Conservation (phyloP, 2,329 filamentous ascomycete species). For the Colletotrichum sp. region DNA sequence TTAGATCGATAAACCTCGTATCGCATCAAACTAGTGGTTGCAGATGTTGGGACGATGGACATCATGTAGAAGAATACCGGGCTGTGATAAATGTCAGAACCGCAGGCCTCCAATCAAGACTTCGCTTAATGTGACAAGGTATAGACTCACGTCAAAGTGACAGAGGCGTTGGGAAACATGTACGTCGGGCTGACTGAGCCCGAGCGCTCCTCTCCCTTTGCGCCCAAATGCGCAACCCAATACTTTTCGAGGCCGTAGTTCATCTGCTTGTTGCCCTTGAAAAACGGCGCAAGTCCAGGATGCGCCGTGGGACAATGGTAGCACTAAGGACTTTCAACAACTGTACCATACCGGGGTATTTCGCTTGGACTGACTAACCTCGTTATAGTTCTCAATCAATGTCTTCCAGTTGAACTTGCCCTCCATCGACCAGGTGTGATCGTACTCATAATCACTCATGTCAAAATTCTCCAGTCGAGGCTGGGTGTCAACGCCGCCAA, state of each 20-base stretch:
- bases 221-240: not conserved
- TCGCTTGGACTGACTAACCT: slow-evolving; percentile 27
- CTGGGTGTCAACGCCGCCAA: slow-evolving; percentile 27
- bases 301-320: not conserved
- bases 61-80: not conserved
- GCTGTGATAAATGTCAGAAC: not conserved
- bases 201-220: slow-evolving; percentile 25
- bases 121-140: fast-evolving
- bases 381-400: slow-evolving; percentile 53
- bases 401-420: slow-evolving; percentile 43
- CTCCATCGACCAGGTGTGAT: slow-evolving; percentile 33
- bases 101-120: not conserved
- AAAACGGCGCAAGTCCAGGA: not conserved
- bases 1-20: slow-evolving; percentile 59
- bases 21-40: slow-evolving; percentile 44
- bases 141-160: slow-evolving; percentile 42
- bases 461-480: slow-evolving; percentile 23
- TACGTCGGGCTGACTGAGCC: slow-evolving; percentile 37
- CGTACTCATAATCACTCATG: slow-evolving; percentile 28
- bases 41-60: slow-evolving; percentile 24
- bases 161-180: slow-evolving; percentile 44
- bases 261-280: not conserved
- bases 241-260: slow-evolving; percentile 36
- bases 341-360: not conserved
- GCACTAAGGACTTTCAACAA: fast-evolving